Evolutionary conservation across 441 rosid species (phyloP), one percentile per base, ranked within the genome.

Genomic region (Syzygium syzygioides): DNA sequence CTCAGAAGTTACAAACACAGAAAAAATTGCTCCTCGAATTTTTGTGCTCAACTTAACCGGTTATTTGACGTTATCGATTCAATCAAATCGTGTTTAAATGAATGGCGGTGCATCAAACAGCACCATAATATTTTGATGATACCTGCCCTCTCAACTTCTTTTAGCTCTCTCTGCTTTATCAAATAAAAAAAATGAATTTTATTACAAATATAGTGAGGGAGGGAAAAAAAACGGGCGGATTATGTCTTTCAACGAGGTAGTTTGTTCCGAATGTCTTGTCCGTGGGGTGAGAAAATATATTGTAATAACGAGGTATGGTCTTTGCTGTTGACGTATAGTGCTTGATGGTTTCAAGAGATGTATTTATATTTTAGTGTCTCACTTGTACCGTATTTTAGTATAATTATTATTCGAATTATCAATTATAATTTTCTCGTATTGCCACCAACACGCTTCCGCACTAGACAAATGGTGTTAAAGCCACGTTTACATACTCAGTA

Each of bases 401-500:
- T 53, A 53, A 14, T 17, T 53, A 53, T 53, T 53, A 5, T 53
- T 53, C 17, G 5, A 53, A 53, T 53, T 60, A 60, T 28, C 4
- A 6, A 4, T 60, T 60, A 8, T 2, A 28, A 13, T 60, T 28
- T 28, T 60, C 66, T 60, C 4, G 9, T 60, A 28, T 60, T 28
- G 32, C 8, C 4, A 60, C 66, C 32, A 5, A 26, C 66, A 28
- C 0, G 1, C 7, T 60, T 13, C 0, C 6, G 4, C 9, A 28
- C 1, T 13, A 60, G 18, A 60, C 66, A 28, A 60, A 60, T 60
- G 17, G 2, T 60, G 14, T 60, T 60, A 13, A 60, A 60, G 66
- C 66, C 18, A 13, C 0, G 18, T 12, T 60, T 60, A 18, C 66
- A 13, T 17, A 2, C 32, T 28, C 1, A 0, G 9, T 28, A 60